Evolutionary conservation across 345 rosid species (phyloP).

Genomic region (Arabidopsis thaliana): TAIR10.1 NC_003070.9:2123001-2123500

Average conservation of each 20-base stretch:
- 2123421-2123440: neutral
- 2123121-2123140: constrained; percentile 2
- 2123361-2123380: constrained; percentile 10
- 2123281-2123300: constrained; percentile 5
- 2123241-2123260: constrained; percentile 5
- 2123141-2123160: constrained; percentile 13
- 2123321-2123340: neutral
- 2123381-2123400: constrained; percentile 6
- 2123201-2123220: neutral
- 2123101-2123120: neutral
- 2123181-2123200: constrained; percentile 4
- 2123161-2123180: neutral
- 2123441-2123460: neutral
- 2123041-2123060: neutral
- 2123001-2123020: constrained; percentile 15
- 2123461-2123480: neutral
- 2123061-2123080: constrained; percentile 28
- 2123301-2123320: constrained; percentile 4
- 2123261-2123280: constrained; percentile 8
- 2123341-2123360: neutral
- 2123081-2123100: constrained; percentile 1
- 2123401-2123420: neutral
- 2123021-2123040: constrained; percentile 3
- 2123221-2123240: neutral
- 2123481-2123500: neutral